Percentiles rank a stretch among this genome's conserved stretches.
Evolutionary conservation across 148 eudicot genomes (phyloP).

Genomic region (Polygonum maritimum): DNA sequence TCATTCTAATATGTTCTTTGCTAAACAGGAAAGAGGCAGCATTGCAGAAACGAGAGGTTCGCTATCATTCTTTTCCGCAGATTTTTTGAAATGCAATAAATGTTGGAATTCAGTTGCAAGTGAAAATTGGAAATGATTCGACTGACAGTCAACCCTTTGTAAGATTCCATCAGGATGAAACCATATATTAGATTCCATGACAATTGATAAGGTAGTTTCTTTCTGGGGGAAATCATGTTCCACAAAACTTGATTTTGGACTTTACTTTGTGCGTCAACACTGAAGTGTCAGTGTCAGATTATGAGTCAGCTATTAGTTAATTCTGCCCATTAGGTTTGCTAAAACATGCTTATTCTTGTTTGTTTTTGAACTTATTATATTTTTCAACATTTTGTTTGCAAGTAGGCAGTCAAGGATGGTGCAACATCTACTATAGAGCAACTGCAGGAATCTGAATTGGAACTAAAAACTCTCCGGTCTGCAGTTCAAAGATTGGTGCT

Average conservation of each 20-base stretch:
- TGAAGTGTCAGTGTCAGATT: not conserved
- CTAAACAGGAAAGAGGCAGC: conserved; percentile 76
- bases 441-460: conserved; percentile 45
- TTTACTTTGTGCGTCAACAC: not conserved
- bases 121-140: not conserved
- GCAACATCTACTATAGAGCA: conserved; percentile 35
- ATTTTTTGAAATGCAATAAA: not conserved
- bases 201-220: not conserved
- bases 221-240: not conserved
- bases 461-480: conserved; percentile 50
- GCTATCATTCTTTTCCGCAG: conserved; percentile 5
- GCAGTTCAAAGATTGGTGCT: conserved; percentile 65
- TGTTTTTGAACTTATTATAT: not conserved
- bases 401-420: not conserved
- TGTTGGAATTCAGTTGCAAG: not conserved
- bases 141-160: not conserved
- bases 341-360: not conserved
- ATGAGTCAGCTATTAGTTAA: not conserved
- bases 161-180: not conserved
- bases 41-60: conserved; percentile 90
- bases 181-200: not conserved
- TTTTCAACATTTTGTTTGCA: not conserved
- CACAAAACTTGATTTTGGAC: not conserved
- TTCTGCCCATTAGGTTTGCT: not conserved
- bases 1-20: not conserved